These are phyloP conservation scores for Beta lomatogona DNA, from an alignment of 179 eudicot genomes.

Conservation along the genomic window DNA sequence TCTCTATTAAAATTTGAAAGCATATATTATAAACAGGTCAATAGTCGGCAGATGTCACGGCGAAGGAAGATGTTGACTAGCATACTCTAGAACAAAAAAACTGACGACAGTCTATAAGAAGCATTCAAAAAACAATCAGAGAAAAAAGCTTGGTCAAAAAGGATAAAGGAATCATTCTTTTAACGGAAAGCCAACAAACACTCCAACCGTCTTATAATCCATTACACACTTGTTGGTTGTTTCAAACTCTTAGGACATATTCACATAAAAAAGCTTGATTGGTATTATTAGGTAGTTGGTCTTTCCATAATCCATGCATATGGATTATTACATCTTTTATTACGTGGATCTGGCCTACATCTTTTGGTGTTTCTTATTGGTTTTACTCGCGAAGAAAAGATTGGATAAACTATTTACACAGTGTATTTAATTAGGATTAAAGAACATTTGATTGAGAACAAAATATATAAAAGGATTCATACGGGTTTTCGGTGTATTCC, in stretches of 20 bases:
- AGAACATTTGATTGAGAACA: not conserved
- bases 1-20: conserved; percentile 4
- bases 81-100: conserved; percentile 23
- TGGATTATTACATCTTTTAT: not conserved
- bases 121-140: conserved; percentile 21
- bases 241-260: conserved; percentile 30
- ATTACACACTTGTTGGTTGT: conserved; percentile 35
- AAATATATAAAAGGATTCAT: conserved; percentile 25
- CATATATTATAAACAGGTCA: not conserved
- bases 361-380: conserved; percentile 12
- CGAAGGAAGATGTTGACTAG: conserved; percentile 31
- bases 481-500: conserved; percentile 95
- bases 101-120: conserved; percentile 23
- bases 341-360: conserved; percentile 8
- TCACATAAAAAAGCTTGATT: conserved; percentile 12
- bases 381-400: conserved; percentile 12
- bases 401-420: not conserved
- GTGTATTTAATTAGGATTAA: not conserved
- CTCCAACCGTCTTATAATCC: conserved; percentile 40
- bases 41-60: conserved; percentile 25
- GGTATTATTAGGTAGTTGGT: conserved; percentile 4
- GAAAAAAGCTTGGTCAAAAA: conserved; percentile 34
- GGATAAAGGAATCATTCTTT: conserved; percentile 38
- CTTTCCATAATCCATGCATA: conserved; percentile 10
- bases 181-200: conserved; percentile 42